Evolutionary conservation across 2,329 filamentous ascomycete genomes (phyloP), one percentile per base, ranked within the genome.

Genomic region (Rhinocladiella mackenziei): DNA sequence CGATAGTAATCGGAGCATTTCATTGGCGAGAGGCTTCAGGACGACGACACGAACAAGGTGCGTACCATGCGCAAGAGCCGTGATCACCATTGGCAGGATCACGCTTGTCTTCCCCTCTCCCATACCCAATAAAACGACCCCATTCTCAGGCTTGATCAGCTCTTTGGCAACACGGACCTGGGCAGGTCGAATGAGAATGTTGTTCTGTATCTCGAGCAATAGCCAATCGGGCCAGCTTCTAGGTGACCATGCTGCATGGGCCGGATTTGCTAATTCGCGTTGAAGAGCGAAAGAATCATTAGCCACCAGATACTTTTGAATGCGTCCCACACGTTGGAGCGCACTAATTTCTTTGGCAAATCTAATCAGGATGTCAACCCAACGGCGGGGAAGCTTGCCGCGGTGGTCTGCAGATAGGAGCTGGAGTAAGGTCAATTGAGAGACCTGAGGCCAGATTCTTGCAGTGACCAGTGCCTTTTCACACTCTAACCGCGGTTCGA

Each of bases 41-140:
- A 84, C 78, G 1, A 86, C 60, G 0, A 85, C 70, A 2, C 80
- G 65, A 0, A 77, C 74, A 0, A 86, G 62, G 3, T 61, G 68
- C 0, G 60, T 56, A 0, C 67, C 65, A 34, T 84, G 65, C 0
- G 77, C 76, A 0, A 84, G 58, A 0, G 67, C 61, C 0, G 74
- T 63, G 0, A 76, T 75, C 0, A 83, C 74, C 26, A 84, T 80
- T 0, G 82, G 83, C 0, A 83, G 70, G 36, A 89, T 86, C 1
- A 85, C 76, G 0, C 81, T 83, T 0, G 79, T 80, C 50, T 86
- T 86, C 0, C 82, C 83, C 56, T 84, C 75, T 0, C 83, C 83
- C 81, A 86, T 86, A 50, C 84, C 84, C 2, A 86, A 60, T 54
- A 85, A 80, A 66, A 84, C 73, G 0, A 81, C 73, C 0, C 70